Evolutionary conservation across 164 flowering plant genomes (phyloP), one percentile per base, ranked within the genome.

Genomic region (Hamamelis virginiana): DNA sequence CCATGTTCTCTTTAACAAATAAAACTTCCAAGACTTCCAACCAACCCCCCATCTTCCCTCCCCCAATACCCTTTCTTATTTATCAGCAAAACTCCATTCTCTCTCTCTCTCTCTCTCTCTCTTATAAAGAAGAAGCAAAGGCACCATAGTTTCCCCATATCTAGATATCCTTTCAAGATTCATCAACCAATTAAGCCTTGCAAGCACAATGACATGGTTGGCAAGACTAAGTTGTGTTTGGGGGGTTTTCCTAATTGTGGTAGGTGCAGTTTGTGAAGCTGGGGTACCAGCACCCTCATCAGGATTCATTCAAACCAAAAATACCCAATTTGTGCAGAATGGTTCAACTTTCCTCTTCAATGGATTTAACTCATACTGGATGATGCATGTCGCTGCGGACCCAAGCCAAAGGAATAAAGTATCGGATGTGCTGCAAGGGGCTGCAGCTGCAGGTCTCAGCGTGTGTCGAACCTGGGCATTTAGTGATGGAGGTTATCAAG

Each of bases 321-420:
- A 59, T 3, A 69, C 74, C 10, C 80, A 75, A 1, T 79, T 84
- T 25, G 48, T 64, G 2, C 41, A 72, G 0, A 66, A 81, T 26
- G 77, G 77, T 12, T 43, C 72, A 0, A 75, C 86, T 0, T 80
- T 80, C 58, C 61, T 67, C 15, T 72, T 80, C 60, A 84, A 84
- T 67, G 89, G 89, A 0, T 86, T 84, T 70, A 86, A 84, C 43
- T 57, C 90, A 0, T 86, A 84, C 41, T 86, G 87, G 90, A 38
- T 86, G 78, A 84, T 86, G 86, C 26, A 59, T 16, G 66, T 79
- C 6, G 85, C 90, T 0, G 45, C 82, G 0, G 71, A 78, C 1
- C 86, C 81, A 8, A 50, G 48, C 26, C 22, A 72, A 18, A 64
- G 86, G 53, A 11, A 52, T 26, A 81, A 82, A 51, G 74, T 82